A percentile compares a stretch with the other conserved stretches of the same genome.
phyloP scores from a whole-genome alignment of 768 basidiomycete species.

The Tephrocybe sp. region DNA sequence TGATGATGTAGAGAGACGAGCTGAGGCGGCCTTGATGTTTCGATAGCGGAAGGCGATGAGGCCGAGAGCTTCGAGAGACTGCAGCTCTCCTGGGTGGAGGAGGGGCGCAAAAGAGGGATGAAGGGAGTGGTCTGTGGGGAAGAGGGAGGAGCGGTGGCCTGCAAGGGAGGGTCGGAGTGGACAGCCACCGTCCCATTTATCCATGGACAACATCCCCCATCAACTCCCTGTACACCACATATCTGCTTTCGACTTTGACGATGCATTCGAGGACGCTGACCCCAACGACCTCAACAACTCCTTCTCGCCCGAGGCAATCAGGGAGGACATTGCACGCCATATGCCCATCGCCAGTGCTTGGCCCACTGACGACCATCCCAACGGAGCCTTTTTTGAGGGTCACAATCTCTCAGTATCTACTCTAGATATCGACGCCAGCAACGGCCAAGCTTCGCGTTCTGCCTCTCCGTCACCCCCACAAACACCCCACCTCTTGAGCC shows the following conservation, averaged over 20 bases:
- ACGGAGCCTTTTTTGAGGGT: slow-evolving; percentile 31
- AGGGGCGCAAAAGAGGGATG: slow-evolving; percentile 65
- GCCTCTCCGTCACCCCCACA: slow-evolving; percentile 15
- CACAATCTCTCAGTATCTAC: slow-evolving; percentile 55
- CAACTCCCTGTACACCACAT: slow-evolving; percentile 21
- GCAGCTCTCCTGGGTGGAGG: slow-evolving; percentile 86
- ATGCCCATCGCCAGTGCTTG: slow-evolving; percentile 34
- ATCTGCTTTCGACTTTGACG: slow-evolving; percentile 49
- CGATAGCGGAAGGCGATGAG: slow-evolving; percentile 73
- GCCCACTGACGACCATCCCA: slow-evolving; percentile 26
- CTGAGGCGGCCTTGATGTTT: slow-evolving; percentile 60
- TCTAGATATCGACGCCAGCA: slow-evolving; percentile 47
- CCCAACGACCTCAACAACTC: slow-evolving; percentile 46
- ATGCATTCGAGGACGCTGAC: slow-evolving; percentile 64
- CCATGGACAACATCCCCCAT: slow-evolving; percentile 17
- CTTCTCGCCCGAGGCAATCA: slow-evolving; percentile 61
- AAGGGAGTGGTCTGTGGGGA: slow-evolving; percentile 55
- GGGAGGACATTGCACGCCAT: slow-evolving; percentile 57
- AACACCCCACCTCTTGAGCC: slow-evolving; percentile 22
- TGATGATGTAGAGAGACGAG: slow-evolving; percentile 47
- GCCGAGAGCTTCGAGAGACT: slow-evolving; percentile 78
- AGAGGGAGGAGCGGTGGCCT: slow-evolving; percentile 85
- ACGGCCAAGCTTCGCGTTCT: slow-evolving; percentile 22
- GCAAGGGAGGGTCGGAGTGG: slow-evolving; percentile 75
- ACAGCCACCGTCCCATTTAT: slow-evolving; percentile 11